Percentiles rank a stretch among this genome's conserved stretches.
Conservation (phyloP, 2,329 filamentous ascomycete species). For the Cladophialophora immunda region DNA sequence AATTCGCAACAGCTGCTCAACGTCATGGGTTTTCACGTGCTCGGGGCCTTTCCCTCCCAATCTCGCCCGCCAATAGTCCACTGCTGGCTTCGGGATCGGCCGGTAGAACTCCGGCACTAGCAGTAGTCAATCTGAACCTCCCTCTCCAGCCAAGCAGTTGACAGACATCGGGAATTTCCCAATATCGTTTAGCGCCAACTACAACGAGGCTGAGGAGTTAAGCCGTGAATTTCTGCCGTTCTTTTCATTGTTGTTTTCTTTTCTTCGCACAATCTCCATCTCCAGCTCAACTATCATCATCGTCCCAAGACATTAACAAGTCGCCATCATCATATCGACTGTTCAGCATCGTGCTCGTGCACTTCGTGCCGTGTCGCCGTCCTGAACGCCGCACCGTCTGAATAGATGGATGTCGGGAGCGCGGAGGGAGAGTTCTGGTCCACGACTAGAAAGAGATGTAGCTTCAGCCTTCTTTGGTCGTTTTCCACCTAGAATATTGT, state of each 20-base stretch:
- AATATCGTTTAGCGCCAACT: neutral
- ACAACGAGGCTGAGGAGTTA: neutral
- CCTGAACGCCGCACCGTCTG: neutral
- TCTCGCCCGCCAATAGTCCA: constrained; percentile 1
- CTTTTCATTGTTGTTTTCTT: constrained; percentile 1
- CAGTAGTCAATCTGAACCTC: neutral
- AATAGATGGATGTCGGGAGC: neutral
- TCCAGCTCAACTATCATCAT: neutral
- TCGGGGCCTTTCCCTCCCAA: neutral
- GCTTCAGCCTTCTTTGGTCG: neutral
- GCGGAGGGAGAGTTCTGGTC: neutral
- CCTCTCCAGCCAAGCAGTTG: neutral
- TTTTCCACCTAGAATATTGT: neutral
- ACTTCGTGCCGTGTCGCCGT: neutral
- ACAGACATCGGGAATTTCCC: neutral
- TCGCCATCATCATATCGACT: neutral
- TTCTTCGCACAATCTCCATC: neutral
- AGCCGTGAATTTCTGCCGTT: neutral
- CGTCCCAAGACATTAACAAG: neutral
- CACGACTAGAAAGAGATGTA: neutral
- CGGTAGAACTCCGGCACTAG: neutral
- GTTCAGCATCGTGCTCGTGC: neutral
- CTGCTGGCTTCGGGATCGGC: neutral
- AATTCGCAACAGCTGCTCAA: neutral
- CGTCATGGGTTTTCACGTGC: neutral